A percentile compares a stretch with the other conserved stretches of the same genome.
Conservation (phyloP, 176 grass and related monocot species). For the Areca catechu region DNA sequence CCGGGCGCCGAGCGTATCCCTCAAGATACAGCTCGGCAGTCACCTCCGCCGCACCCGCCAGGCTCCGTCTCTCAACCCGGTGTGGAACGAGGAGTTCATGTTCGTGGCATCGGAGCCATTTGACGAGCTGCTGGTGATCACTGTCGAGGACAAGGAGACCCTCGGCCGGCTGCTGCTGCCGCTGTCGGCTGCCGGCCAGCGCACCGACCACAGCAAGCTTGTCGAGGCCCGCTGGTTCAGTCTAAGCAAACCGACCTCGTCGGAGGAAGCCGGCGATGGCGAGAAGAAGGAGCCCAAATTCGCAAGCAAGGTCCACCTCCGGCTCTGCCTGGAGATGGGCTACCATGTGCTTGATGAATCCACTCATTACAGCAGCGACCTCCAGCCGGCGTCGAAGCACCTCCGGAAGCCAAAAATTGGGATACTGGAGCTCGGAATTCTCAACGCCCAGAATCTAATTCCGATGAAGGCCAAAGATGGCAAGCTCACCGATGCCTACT, state of each 20-base stretch:
- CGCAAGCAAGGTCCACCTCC: slow-evolving; percentile 51
- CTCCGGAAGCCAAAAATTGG: slow-evolving; percentile 51
- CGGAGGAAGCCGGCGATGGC: slow-evolving; percentile 29
- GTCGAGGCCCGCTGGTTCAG: slow-evolving; percentile 62
- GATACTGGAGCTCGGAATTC: slow-evolving; percentile 72
- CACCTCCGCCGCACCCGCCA: slow-evolving; percentile 33
- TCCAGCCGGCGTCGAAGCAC: slow-evolving; percentile 52
- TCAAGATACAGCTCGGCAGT: slow-evolving; percentile 42
- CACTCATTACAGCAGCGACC: slow-evolving; percentile 70
- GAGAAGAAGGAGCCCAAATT: slow-evolving; percentile 30
- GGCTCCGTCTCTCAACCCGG: slow-evolving; percentile 20
- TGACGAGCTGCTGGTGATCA: slow-evolving; percentile 60
- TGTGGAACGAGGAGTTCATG: slow-evolving; percentile 85
- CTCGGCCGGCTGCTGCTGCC: slow-evolving; percentile 38
- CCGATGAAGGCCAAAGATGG: slow-evolving; percentile 25
- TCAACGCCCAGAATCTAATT: slow-evolving; percentile 26
- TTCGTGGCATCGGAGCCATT: slow-evolving; percentile 66
- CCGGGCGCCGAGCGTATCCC: slow-evolving; percentile 21
- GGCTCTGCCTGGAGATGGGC: slow-evolving; percentile 57
- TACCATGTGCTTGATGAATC: slow-evolving; percentile 90
- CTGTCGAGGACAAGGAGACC: slow-evolving; percentile 62
- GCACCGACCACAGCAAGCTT: slow-evolving; percentile 44
- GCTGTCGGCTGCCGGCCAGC: slow-evolving; percentile 9
- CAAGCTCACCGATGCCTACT: slow-evolving; percentile 31
- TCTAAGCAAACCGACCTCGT: slow-evolving; percentile 25